phyloP scores from a whole-genome alignment of 2,329 filamentous ascomycete genomes.

The Ophiostoma sp. region DNA sequence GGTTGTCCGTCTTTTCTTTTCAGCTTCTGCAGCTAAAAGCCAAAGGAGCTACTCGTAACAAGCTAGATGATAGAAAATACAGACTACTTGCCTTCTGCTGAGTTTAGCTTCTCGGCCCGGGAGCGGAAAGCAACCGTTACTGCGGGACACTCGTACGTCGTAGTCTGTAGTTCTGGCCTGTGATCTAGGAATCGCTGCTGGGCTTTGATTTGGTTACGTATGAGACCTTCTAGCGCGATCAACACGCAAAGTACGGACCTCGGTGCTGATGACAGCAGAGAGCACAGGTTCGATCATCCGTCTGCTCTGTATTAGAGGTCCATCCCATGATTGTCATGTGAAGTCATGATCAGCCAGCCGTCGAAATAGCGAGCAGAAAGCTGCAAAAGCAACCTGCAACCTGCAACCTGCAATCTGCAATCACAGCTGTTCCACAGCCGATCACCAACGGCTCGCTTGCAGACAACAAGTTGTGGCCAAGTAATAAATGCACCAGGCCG shows the following conservation, averaged over 20 bases:
- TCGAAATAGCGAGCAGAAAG: too few relatives aligned
- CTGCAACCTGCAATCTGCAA: neutral
- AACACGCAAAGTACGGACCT: too few relatives aligned
- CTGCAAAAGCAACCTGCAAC: too few relatives aligned
- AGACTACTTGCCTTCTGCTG: neutral
- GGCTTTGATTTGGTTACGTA: too few relatives aligned
- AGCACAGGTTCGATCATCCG: too few relatives aligned
- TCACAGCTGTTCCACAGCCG: neutral
- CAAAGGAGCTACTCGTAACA: neutral
- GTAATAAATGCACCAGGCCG: neutral
- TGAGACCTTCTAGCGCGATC: too few relatives aligned
- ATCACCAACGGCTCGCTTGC: neutral
- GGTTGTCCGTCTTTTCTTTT: neutral
- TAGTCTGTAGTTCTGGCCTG: neutral
- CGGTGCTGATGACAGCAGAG: too few relatives aligned
- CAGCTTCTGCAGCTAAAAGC: conserved; percentile 1
- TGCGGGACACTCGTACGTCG: neutral
- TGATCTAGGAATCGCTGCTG: too few relatives aligned
- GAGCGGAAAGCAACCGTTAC: conserved; percentile 3
- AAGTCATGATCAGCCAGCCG: too few relatives aligned
- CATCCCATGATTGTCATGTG: too few relatives aligned
- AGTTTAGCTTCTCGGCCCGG: neutral
- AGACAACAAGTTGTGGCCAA: neutral
- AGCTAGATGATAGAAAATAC: neutral
- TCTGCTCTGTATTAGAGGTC: too few relatives aligned